Base-by-base conservation (phyloP, 345 rosid genomes). In the Cardamine resedifolia region DNA sequence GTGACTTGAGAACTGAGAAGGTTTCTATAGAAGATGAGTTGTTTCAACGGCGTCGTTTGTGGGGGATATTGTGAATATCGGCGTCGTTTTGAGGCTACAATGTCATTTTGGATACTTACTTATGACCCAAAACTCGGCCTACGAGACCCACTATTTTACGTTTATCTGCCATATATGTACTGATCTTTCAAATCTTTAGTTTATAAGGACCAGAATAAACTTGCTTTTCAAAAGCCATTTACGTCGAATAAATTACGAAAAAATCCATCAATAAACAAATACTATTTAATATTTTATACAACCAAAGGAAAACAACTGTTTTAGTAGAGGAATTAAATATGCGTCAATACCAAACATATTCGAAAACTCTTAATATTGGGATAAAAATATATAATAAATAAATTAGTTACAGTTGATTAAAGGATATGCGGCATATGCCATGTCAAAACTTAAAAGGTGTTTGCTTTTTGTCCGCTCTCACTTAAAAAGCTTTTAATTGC, bases 401-500 rank as follows among this genome's bases (percentile, higher is more conserved):
- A n/a, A n/a, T n/a, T n/a, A n/a, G n/a, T n/a, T n/a, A n/a, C n/a
- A n/a, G n/a, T n/a, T n/a, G n/a, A n/a, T n/a, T n/a, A n/a, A n/a
- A n/a, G n/a, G n/a, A n/a, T n/a, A n/a, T n/a, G n/a, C n/a, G n/a
- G n/a, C n/a, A n/a, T n/a, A 28, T 64, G 28, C 50, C 72, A 73
- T 66, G 77, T 74, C 60, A 38, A 47, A 66, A 23, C 61, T 39
- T 66, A 16, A 58, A 74, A 58, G 73, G 58, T 58, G 27, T 58
- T 66, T 28, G 55, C 78, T 66, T 58, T 66, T 66, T 50, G 72
- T 27, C 28, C 20, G 19, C 59, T 27, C 52, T 57, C 45, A 38
- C 43, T 48, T 26, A 6, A 10, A 47, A 15, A 75, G 78, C 78
- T 75, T 75, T 74, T 30, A 38, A 39, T 57, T 52, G 69, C 74